These are phyloP conservation scores for Liquidambar formosana DNA, from an alignment of 164 flowering plant species.

Conservation along the genomic window DNA sequence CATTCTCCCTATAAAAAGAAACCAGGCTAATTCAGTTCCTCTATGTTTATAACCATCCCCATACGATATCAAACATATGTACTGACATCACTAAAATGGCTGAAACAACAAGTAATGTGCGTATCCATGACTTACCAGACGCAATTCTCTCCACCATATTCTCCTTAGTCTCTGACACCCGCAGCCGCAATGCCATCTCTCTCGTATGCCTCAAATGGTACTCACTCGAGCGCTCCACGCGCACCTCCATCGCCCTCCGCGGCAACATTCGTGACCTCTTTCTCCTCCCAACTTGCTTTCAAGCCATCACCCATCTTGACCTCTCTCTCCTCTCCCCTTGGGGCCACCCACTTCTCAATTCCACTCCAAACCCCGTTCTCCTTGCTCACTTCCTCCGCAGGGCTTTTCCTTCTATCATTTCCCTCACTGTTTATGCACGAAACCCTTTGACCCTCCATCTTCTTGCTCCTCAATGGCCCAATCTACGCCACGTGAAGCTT, in stretches of 20 bases:
- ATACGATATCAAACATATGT: too few species aligned
- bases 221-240: slow-evolving; percentile 60
- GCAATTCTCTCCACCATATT: slow-evolving; percentile 58
- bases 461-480: slow-evolving; percentile 55
- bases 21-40: too few species aligned
- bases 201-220: slow-evolving; percentile 66
- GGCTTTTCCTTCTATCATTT: slow-evolving; percentile 3
- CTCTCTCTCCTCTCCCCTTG: slow-evolving; percentile 85
- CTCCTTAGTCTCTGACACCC: slow-evolving; percentile 42
- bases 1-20: too few species aligned
- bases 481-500: slow-evolving; percentile 50
- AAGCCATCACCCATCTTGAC: slow-evolving; percentile 59
- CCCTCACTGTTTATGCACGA: slow-evolving; percentile 69
- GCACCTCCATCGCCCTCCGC: slow-evolving; percentile 67
- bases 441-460: slow-evolving; percentile 41
- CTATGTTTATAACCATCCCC: too few species aligned
- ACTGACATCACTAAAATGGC: too few species aligned
- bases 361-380: slow-evolving; percentile 34
- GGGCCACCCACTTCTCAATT: slow-evolving; percentile 56
- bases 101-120: too few species aligned
- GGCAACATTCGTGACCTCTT: slow-evolving; percentile 75
- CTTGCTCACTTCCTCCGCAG: too few species aligned
- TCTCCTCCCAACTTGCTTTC: slow-evolving; percentile 63
- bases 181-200: slow-evolving; percentile 67
- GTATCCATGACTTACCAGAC: slow-evolving; percentile 67